Evolutionary conservation across 192 early-diverging fungal genomes (phyloP), one percentile per base, ranked within the genome.

Genomic region (Coemansia aciculifera): DNA sequence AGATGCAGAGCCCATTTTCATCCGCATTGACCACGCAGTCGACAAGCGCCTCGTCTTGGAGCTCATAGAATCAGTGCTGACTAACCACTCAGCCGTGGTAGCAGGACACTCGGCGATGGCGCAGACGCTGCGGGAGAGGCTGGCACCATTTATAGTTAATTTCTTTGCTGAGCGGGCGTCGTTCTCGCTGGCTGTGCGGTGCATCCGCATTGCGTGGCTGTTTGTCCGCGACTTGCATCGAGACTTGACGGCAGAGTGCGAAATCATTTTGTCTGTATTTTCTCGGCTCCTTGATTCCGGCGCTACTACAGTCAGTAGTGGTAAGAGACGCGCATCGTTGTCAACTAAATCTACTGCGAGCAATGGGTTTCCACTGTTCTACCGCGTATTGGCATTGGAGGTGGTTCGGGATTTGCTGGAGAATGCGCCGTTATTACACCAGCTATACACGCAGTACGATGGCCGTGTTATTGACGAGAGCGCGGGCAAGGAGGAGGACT

Each of bases 221-320:
- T 85, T 96, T 39, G 85, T 97, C 39, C 91, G 91, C 62, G 86
- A 78, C 29, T 40, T 89, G 52, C 74, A 75, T 54, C 40, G 13
- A 27, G 59, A 71, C 6, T 51, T 83, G 51, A 17, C 27, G 2
- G 91, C 93, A 64, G 95, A 97, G 69, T 95, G 94, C 84, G 97
- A 99, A 77, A 92, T 98, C 36, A 95, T 98, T 64, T 71, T 99
- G 32, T 90, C 92, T 5, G 90, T 99, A 82, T 87, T 95, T 64
- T 87, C 91, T 38, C 90, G 93, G 65, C 84, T 95, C 23, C 60
- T 95, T 31, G 94, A 94, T 29, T 86, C 92, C 2, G 92, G 94
- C 39, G 39, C 39, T 10, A 13, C 11, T 42, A 42, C 11, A 12
- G 49, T 15, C 36, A 34, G 59, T 12, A 42, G 54, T 15, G 36